Evolutionary conservation across 2,329 filamentous ascomycete genomes (phyloP).

Genomic region (Nectriaceae sp.): DNA sequence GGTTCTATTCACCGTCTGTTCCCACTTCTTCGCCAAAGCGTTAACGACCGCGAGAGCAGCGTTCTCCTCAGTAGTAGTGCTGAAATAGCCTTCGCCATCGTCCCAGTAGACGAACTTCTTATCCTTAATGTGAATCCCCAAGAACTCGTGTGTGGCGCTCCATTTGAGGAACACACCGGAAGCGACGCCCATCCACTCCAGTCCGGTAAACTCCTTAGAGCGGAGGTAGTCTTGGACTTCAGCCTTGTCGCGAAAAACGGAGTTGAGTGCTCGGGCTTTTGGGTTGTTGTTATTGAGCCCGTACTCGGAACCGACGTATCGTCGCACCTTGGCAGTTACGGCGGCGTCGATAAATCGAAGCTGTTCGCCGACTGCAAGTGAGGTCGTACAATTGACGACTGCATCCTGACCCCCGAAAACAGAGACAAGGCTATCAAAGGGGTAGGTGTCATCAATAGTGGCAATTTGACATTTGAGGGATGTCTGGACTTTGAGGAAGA

Average conservation of each 20-base stretch:
- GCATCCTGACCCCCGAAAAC: constrained; percentile 17
- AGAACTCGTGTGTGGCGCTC: constrained; percentile 15
- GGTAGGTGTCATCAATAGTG: constrained; percentile 31
- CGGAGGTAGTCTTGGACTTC: constrained; percentile 21
- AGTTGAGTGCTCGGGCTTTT: constrained; percentile 13
- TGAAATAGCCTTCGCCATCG: constrained; percentile 35
- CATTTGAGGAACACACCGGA: constrained; percentile 20
- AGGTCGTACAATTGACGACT: constrained; percentile 42
- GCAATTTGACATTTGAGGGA: constrained; percentile 20
- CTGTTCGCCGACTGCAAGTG: constrained; percentile 38
- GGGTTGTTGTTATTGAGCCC: constrained; percentile 28
- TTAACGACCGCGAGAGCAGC: constrained; percentile 31
- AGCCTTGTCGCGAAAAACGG: constrained; percentile 17
- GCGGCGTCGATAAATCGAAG: constrained; percentile 52
- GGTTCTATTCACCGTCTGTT: constrained; percentile 35
- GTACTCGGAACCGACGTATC: constrained; percentile 55
- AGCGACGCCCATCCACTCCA: constrained; percentile 16
- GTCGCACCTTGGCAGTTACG: constrained; percentile 51
- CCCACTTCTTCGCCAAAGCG: constrained; percentile 27
- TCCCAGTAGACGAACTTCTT: constrained; percentile 28
- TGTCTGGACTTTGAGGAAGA: constrained; percentile 26
- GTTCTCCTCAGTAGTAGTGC: constrained; percentile 37
- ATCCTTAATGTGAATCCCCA: constrained; percentile 15
- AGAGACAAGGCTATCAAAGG: constrained; percentile 12
- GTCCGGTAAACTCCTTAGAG: constrained; percentile 15